A percentile compares a stretch with the other conserved stretches of the same genome.
Conservation (phyloP, 768 basidiomycete species). For the Mycena albidolilacea region DNA sequence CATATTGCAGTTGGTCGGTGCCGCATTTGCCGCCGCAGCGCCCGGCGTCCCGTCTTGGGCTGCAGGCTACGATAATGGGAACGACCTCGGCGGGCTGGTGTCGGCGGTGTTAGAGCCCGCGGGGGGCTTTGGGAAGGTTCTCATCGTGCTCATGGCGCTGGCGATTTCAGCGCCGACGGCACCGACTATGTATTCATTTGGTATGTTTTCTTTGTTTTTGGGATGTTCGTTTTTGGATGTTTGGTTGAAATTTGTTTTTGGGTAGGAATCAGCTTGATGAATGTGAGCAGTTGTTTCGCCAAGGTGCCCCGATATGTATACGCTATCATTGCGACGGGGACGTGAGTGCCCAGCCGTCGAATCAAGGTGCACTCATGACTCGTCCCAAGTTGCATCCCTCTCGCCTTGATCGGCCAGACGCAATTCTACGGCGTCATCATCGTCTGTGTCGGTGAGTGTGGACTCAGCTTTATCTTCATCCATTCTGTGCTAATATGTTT, state of each 20-base stretch:
- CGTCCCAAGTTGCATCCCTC: constrained; percentile 67
- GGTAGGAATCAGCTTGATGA: constrained; percentile 73
- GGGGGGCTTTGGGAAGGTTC: constrained; percentile 78
- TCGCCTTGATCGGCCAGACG: constrained; percentile 79
- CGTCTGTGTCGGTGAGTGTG: constrained; percentile 62
- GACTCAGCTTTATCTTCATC: neutral
- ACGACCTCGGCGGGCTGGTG: constrained; percentile 75
- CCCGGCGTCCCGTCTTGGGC: constrained; percentile 70
- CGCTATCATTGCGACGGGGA: constrained; percentile 73
- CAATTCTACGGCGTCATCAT: constrained; percentile 76
- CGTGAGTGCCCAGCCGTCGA: constrained; percentile 58
- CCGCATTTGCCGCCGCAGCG: constrained; percentile 74
- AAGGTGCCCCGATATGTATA: constrained; percentile 79
- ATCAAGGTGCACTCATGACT: neutral
- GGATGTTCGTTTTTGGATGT: neutral
- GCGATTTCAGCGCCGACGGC: constrained; percentile 83
- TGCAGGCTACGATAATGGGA: constrained; percentile 64
- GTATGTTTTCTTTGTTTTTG: constrained; percentile 26
- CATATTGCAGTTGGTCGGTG: constrained; percentile 71
- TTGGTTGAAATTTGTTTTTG: neutral
- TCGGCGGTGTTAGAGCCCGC: constrained; percentile 72
- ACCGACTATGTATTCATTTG: constrained; percentile 84
- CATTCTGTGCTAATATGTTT: neutral
- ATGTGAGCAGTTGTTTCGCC: constrained; percentile 67
- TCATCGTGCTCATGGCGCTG: constrained; percentile 81